These are phyloP conservation scores for Penicillium ochrochloron DNA, from an alignment of 495 filamentous ascomycete genomes.

Conservation along the genomic window DNA sequence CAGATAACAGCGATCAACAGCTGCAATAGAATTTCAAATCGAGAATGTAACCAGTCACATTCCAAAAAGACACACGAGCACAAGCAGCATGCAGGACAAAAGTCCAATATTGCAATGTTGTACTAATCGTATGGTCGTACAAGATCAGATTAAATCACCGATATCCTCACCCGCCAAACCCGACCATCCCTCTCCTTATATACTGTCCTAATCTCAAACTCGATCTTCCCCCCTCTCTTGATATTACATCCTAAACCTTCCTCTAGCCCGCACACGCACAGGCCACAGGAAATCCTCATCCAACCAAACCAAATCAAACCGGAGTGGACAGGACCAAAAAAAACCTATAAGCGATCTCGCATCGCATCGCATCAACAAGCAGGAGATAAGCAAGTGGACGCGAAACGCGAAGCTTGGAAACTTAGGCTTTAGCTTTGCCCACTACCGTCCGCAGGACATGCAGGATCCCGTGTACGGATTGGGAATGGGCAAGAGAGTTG, in stretches of 20 bases:
- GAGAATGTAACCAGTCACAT: not conserved
- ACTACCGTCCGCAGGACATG: not conserved
- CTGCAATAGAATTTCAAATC: not conserved
- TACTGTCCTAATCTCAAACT: no score
- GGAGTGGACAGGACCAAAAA: not conserved
- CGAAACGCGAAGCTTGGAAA: not conserved
- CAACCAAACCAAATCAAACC: no score
- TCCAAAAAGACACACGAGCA: not conserved
- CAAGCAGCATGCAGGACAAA: not conserved
- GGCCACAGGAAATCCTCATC: not conserved
- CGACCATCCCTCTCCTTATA: not conserved
- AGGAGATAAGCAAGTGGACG: constrained; percentile 8
- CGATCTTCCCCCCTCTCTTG: not conserved
- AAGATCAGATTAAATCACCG: not conserved
- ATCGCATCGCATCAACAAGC: constrained; percentile 7
- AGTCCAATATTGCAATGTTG: not conserved
- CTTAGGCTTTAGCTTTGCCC: no score
- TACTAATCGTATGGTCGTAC: not conserved
- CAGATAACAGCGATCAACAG: not conserved
- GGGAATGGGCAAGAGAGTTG: constrained; percentile 10
- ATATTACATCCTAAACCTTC: not conserved
- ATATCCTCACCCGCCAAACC: not conserved
- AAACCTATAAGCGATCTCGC: not conserved
- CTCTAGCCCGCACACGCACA: not conserved
- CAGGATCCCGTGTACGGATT: constrained; percentile 17